A percentile compares a stretch with the other conserved stretches of the same genome.
phyloP scores from a whole-genome alignment of 768 basidiomycete species.

The Baorangia bicolor region DNA sequence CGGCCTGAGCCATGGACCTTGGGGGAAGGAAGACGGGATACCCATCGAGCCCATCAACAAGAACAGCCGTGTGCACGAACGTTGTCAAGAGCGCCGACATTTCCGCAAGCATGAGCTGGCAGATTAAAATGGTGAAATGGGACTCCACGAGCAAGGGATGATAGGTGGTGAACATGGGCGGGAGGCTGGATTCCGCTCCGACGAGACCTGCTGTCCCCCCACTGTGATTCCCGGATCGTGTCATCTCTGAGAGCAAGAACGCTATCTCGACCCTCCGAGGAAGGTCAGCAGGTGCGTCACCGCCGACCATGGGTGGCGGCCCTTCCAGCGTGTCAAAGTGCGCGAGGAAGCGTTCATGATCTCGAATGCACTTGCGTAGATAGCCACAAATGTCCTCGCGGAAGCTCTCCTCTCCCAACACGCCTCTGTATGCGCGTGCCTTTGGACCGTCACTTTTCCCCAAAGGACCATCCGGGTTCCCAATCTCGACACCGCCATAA shows the following conservation, averaged over 20 bases:
- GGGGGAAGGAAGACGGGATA: slow-evolving; percentile 88
- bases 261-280: slow-evolving; percentile 62
- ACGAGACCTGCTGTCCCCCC: slow-evolving; percentile 35
- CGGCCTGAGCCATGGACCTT: slow-evolving; percentile 86
- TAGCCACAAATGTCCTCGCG: slow-evolving; percentile 58
- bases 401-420: slow-evolving; percentile 54
- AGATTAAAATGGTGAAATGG: slow-evolving; percentile 76
- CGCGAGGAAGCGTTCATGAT: slow-evolving; percentile 80
- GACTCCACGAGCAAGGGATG: slow-evolving; percentile 89
- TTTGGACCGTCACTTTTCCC: slow-evolving; percentile 60
- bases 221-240: slow-evolving; percentile 58
- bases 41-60: slow-evolving; percentile 83
- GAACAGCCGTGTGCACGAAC: slow-evolving; percentile 62
- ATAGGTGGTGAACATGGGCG: slow-evolving; percentile 81
- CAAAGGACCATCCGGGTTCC: slow-evolving; percentile 75
- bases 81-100: slow-evolving; percentile 59
- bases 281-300: slow-evolving; percentile 35
- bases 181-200: slow-evolving; percentile 36
- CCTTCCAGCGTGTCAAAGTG: slow-evolving; percentile 79
- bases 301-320: slow-evolving; percentile 14
- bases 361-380: slow-evolving; percentile 74
- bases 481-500: slow-evolving; percentile 86
- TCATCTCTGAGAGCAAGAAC: slow-evolving; percentile 64
- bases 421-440: slow-evolving; percentile 58
- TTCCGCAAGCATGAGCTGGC: slow-evolving; percentile 76